These are phyloP conservation scores for Seiridium unicorne DNA, from an alignment of 2,329 filamentous ascomycete species.

Conservation along the genomic window DNA sequence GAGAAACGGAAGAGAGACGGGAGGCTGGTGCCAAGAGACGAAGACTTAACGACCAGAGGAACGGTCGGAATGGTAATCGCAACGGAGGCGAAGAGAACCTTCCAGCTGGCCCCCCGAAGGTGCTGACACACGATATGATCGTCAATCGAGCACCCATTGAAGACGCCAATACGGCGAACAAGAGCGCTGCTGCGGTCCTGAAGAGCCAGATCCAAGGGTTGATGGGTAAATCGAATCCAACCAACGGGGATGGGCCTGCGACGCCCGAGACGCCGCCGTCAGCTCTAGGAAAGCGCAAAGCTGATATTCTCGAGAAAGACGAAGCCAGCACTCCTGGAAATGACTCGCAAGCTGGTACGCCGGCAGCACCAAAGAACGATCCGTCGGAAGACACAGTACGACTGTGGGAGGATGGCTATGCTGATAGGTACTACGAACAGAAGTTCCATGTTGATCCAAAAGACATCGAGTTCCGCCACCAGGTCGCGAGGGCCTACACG, in stretches of 20 bases:
- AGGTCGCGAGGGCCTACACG: slow-evolving; percentile 88
- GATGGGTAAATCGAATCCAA: slow-evolving; percentile 20
- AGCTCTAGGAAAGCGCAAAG: slow-evolving; percentile 73
- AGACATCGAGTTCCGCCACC: slow-evolving; percentile 81
- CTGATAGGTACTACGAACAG: slow-evolving; percentile 93
- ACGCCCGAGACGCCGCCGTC: slow-evolving; percentile 42
- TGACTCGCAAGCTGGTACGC: slow-evolving; percentile 52
- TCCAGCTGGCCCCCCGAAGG: slow-evolving; percentile 50
- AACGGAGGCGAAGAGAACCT: slow-evolving; percentile 34
- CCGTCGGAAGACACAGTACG: slow-evolving; percentile 77
- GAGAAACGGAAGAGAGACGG: slow-evolving; percentile 80
- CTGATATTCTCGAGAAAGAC: slow-evolving; percentile 63
- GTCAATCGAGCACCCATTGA: slow-evolving; percentile 68
- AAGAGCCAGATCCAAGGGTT: slow-evolving; percentile 72
- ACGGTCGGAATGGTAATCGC: slow-evolving; percentile 31
- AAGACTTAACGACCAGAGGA: slow-evolving; percentile 62
- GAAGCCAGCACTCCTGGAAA: slow-evolving; percentile 57
- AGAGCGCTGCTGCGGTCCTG: slow-evolving; percentile 86
- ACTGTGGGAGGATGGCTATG: slow-evolving; percentile 94
- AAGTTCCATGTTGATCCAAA: slow-evolving; percentile 85
- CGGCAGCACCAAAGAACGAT: slow-evolving; percentile 53
- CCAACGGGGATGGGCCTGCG: slow-evolving; percentile 24
- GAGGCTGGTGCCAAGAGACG: slow-evolving; percentile 78
- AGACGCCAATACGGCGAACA: slow-evolving; percentile 80
- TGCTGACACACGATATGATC: slow-evolving; percentile 83